Conservation (phyloP, 202 grass and related monocot genomes). For the Eragrostis tef region DNA sequence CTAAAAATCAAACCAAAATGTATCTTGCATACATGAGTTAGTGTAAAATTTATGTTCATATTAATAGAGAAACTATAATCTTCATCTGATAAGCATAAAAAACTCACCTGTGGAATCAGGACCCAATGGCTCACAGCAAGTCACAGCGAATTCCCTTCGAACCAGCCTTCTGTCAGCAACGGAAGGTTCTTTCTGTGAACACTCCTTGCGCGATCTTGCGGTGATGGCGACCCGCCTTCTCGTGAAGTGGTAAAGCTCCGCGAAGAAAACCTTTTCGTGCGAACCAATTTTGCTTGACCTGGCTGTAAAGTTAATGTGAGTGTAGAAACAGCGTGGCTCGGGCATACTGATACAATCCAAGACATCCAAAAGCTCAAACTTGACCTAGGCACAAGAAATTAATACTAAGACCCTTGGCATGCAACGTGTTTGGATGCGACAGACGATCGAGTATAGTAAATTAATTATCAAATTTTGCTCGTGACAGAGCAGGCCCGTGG, state of each 20-base stretch:
- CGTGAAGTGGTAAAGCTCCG: neutral
- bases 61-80: no score
- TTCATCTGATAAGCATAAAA: no score
- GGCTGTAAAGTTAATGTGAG: neutral
- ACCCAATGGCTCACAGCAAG: slow-evolving; percentile 4
- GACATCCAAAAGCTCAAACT: neutral
- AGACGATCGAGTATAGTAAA: no score
- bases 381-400: neutral
- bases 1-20: no score
- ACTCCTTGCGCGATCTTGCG: neutral
- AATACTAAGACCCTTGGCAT: no score
- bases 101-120: neutral
- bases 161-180: neutral
- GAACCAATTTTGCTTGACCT: neutral
- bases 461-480: no score
- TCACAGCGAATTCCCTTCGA: neutral
- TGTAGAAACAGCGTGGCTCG: neutral
- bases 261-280: neutral
- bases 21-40: no score
- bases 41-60: no score
- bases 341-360: neutral
- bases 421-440: no score
- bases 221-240: neutral
- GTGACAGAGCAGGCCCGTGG: no score
- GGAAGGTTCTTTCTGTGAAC: neutral